Evolutionary conservation across 306 rosid genomes (phyloP).

Genomic region (Sesbania bispinosa): DNA sequence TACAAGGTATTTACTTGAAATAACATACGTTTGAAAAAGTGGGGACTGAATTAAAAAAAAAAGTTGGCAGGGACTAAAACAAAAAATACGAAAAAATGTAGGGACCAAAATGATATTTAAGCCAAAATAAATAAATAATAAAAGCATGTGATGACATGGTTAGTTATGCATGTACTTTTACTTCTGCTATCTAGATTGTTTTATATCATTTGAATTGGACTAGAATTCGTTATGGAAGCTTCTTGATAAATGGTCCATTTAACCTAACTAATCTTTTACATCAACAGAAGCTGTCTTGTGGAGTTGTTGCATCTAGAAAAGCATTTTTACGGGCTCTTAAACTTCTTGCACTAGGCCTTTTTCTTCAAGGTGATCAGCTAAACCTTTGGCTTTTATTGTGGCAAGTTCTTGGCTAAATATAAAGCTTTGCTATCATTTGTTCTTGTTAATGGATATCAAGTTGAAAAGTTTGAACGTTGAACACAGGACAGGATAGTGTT

Average conservation of each 20-base stretch:
- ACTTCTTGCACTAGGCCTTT: constrained; percentile 79
- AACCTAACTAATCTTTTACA: constrained; percentile 11
- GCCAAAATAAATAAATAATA: no score
- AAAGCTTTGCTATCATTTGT: constrained; percentile 5
- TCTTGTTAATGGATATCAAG: neutral
- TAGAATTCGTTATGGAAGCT: neutral
- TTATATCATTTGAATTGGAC: neutral
- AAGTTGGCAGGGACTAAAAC: no score
- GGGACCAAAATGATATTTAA: no score
- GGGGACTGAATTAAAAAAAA: no score
- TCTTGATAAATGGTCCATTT: neutral
- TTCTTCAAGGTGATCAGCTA: constrained; percentile 74
- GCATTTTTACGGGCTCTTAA: constrained; percentile 65
- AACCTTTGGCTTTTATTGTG: constrained; percentile 17
- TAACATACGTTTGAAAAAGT: no score
- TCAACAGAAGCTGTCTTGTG: constrained; percentile 62
- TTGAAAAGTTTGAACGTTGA: neutral
- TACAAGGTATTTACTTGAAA: constrained; percentile 81
- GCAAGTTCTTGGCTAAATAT: neutral
- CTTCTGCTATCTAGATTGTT: no score
- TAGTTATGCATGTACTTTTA: no score
- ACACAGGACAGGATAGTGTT: neutral
- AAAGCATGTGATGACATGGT: no score
- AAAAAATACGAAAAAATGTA: no score
- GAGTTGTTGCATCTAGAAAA: constrained; percentile 58